phyloP scores from a whole-genome alignment of 352 stramenopile genomes.

The Globisporangium yorkense region DNA sequence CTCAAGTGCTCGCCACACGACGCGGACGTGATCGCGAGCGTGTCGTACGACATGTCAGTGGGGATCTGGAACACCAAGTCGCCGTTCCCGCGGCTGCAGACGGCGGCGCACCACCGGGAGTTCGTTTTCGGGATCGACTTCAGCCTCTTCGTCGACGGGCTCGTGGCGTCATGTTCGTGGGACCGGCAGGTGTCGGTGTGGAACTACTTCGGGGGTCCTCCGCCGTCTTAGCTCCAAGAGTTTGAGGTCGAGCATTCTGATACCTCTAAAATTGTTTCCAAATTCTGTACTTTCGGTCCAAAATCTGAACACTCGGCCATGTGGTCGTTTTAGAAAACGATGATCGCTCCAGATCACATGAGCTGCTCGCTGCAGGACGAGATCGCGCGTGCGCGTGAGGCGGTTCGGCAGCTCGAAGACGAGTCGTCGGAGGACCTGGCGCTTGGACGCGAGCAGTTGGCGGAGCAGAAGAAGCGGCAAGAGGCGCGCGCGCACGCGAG shows the following conservation, averaged over 20 bases:
- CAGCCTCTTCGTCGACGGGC: constrained; percentile 72
- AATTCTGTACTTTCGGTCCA: no score
- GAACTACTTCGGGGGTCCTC: constrained; percentile 76
- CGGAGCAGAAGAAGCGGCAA: constrained; percentile 12
- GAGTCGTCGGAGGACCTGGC: constrained; percentile 31
- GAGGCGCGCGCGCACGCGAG: constrained; percentile 23
- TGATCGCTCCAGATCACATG: constrained; percentile 4
- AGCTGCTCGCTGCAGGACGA: constrained; percentile 24
- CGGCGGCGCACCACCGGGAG: constrained; percentile 75
- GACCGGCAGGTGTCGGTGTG: constrained; percentile 68
- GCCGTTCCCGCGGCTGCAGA: constrained; percentile 70
- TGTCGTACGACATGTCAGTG: constrained; percentile 90
- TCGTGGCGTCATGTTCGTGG: constrained; percentile 77
- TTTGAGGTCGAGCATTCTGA: background rate
- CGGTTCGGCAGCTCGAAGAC: constrained; percentile 22
- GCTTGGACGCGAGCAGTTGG: constrained; percentile 25
- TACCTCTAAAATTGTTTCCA: no score
- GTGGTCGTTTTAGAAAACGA: background rate
- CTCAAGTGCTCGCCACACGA: constrained; percentile 87
- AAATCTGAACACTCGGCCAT: background rate
- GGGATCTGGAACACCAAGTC: constrained; percentile 85
- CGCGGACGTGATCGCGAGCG: constrained; percentile 69
- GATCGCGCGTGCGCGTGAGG: constrained; percentile 16
- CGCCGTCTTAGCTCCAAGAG: constrained; percentile 8
- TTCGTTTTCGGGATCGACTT: constrained; percentile 87